These are phyloP conservation scores for Crithidia sp. DNA, from an alignment of 208 protist genomes.

Conservation along the genomic window DNA sequence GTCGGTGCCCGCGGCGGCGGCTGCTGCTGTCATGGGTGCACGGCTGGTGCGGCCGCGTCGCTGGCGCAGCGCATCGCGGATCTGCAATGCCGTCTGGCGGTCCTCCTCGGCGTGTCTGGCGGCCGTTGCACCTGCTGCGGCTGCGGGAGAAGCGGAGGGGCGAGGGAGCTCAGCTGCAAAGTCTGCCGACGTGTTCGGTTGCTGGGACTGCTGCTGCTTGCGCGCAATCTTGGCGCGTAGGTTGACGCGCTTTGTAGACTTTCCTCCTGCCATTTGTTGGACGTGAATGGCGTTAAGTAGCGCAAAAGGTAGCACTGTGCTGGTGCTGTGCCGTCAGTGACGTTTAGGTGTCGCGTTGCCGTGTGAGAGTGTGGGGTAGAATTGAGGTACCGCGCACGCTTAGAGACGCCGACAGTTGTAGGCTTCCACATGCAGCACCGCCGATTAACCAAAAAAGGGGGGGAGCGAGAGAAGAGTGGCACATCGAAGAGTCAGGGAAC, in stretches of 20 bases:
- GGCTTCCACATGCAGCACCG: no score
- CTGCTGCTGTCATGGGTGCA: neutral
- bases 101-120: constrained; percentile 4
- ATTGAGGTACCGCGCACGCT: no score
- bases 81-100: constrained; percentile 10
- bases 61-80: constrained; percentile 32
- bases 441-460: neutral
- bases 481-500: no score
- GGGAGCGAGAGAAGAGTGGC: neutral
- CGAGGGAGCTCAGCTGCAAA: neutral
- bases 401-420: no score
- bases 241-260: constrained; percentile 33
- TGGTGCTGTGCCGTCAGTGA: no score
- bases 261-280: constrained; percentile 24
- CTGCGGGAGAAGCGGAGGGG: neutral
- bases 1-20: neutral
- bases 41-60: constrained; percentile 20
- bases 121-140: neutral
- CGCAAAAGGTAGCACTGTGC: no score
- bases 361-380: no score
- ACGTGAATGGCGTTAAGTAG: neutral
- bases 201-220: constrained; percentile 5
- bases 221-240: constrained; percentile 25
- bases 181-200: neutral
- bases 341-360: no score